Conservation (phyloP, 345 rosid genomes). For the Draba incana region DNA sequence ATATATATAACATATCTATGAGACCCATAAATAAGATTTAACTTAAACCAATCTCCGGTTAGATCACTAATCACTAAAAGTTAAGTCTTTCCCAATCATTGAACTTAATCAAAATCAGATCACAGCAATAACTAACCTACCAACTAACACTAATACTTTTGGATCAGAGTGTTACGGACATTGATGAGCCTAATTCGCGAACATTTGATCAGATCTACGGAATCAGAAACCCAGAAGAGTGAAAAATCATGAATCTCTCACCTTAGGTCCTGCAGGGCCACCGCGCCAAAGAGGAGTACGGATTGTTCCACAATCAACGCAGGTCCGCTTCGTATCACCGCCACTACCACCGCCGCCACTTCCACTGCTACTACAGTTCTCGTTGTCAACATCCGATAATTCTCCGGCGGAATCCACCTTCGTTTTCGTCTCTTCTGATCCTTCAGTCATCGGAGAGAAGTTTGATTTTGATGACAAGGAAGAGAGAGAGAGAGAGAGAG, state of each 20-base stretch:
- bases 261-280: constrained; percentile 98
- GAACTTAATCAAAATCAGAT: no score
- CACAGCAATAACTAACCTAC: no score
- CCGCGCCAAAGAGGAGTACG: constrained; percentile 98
- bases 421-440: constrained; percentile 42
- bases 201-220: constrained; percentile 1
- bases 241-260: neutral
- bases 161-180: neutral
- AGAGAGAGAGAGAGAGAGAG: constrained; percentile 21
- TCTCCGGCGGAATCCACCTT: constrained; percentile 34
- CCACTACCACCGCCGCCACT: constrained; percentile 30
- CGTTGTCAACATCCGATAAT: constrained; percentile 47
- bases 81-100: neutral
- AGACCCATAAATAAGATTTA: no score
- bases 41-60: no score
- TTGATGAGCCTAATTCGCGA: neutral
- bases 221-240: no score
- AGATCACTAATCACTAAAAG: neutral
- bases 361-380: constrained; percentile 41
- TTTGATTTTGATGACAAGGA: constrained; percentile 9
- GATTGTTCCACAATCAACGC: constrained; percentile 89
- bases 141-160: neutral
- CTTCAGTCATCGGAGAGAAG: constrained; percentile 39
- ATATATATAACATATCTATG: no score
- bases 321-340: constrained; percentile 59